These are phyloP conservation scores for Salvia miltiorrhiza DNA, from an alignment of 257 asterid species.

Conservation along the genomic window DNA sequence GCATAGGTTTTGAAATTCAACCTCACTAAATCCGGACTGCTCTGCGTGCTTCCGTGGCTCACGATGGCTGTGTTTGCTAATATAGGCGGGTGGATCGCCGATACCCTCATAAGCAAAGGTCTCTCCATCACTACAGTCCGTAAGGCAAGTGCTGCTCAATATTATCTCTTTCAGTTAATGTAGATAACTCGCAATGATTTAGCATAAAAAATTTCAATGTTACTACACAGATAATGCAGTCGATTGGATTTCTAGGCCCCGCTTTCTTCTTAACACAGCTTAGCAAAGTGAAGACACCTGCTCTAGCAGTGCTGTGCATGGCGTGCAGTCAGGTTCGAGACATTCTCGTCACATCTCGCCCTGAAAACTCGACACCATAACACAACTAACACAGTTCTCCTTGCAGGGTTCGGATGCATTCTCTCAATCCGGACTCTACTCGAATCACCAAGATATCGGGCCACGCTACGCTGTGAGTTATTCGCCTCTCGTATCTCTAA, in stretches of 20 bases:
- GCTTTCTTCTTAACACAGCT: constrained; percentile 83
- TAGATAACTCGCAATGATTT: not conserved
- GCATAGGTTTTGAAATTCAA: constrained; percentile 87
- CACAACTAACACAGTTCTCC: constrained; percentile 2
- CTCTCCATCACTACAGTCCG: constrained; percentile 63
- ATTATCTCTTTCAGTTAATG: not conserved
- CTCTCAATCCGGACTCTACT: constrained; percentile 94
- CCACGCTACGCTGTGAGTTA: constrained; percentile 89
- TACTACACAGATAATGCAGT: constrained; percentile 91
- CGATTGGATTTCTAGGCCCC: constrained; percentile 94
- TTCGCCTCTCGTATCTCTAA: constrained; percentile 3
- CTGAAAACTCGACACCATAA: not conserved
- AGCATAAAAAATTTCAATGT: not conserved
- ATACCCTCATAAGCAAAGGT: constrained; percentile 85
- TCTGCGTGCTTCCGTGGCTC: constrained; percentile 94
- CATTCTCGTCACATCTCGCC: constrained; percentile 13
- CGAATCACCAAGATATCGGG: constrained; percentile 97
- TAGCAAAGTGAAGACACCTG: constrained; percentile 79
- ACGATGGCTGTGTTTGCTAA: constrained; percentile 93
- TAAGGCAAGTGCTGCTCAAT: constrained; percentile 29
- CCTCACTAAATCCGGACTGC: constrained; percentile 84
- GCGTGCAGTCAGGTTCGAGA: constrained; percentile 83
- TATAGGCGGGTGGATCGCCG: constrained; percentile 96
- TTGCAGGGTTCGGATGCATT: constrained; percentile 92
- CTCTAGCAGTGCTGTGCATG: constrained; percentile 91